Percentiles rank a stretch among this genome's conserved stretches.
Conservation (phyloP, 345 rosid species). For the Clausena lansium region DNA sequence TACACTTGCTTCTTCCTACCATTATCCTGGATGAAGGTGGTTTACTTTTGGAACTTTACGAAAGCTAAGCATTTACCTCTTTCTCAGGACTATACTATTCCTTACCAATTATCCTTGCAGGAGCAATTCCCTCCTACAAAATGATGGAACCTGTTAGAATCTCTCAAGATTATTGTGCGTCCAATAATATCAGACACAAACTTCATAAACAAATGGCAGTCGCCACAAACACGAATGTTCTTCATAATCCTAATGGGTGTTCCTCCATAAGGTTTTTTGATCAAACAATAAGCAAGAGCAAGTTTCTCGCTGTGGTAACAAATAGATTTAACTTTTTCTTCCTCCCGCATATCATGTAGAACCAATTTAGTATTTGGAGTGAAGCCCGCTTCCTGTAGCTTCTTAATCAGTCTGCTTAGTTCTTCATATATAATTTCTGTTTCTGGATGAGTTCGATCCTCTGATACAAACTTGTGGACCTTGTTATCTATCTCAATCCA, state of each 20-base stretch:
- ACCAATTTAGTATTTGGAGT: conserved; percentile 41
- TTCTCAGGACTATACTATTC: neutral
- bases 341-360: conserved; percentile 50
- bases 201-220: conserved; percentile 65
- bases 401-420: conserved; percentile 36
- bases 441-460: conserved; percentile 54
- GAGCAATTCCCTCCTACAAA: conserved; percentile 57
- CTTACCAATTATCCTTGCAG: conserved; percentile 56
- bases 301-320: conserved; percentile 63
- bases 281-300: conserved; percentile 57
- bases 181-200: conserved; percentile 37
- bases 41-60: neutral
- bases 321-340: conserved; percentile 51
- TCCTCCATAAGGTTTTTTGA: conserved; percentile 32
- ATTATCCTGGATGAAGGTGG: neutral
- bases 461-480: conserved; percentile 57
- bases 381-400: conserved; percentile 47
- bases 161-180: conserved; percentile 45
- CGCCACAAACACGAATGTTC: conserved; percentile 60
- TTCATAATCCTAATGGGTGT: conserved; percentile 56
- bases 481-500: conserved; percentile 51
- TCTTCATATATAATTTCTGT: conserved; percentile 39
- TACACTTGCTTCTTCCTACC: neutral
- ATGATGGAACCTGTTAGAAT: conserved; percentile 65
- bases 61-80: neutral